These are phyloP conservation scores for Phialemoniopsis sp. DNA, from an alignment of 2,329 filamentous ascomycete genomes.

Conservation along the genomic window DNA sequence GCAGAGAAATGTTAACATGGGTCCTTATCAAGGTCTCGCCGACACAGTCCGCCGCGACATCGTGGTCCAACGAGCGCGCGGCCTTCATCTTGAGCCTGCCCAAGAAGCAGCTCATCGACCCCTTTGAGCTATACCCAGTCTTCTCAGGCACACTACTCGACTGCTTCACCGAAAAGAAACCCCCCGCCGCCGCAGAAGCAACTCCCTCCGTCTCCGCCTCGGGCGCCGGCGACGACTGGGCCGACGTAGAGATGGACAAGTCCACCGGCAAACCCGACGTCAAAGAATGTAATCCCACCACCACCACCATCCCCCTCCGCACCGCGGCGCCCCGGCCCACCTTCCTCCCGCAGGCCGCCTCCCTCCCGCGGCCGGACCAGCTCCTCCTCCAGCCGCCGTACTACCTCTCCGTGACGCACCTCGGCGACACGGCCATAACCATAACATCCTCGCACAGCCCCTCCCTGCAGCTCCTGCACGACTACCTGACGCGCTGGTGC, in stretches of 20 bases:
- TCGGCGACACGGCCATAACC: conserved; percentile 24
- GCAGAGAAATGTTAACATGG: no score
- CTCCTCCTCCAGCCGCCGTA: conserved; percentile 43
- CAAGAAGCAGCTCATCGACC: conserved; percentile 19
- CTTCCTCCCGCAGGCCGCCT: conserved; percentile 33
- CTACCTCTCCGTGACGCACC: conserved; percentile 32
- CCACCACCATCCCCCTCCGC: not conserved
- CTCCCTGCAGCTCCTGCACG: conserved; percentile 36
- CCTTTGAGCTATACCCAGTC: conserved; percentile 25
- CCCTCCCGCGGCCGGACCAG: conserved; percentile 41
- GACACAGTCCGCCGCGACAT: conserved; percentile 21
- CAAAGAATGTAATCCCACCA: conserved; percentile 4
- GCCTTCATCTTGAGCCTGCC: conserved; percentile 35
- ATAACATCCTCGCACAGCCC: conserved; percentile 43
- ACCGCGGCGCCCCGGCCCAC: conserved; percentile 10
- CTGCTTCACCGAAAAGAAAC: conserved; percentile 22
- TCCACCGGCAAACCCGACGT: conserved; percentile 28
- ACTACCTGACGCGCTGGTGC: conserved; percentile 44
- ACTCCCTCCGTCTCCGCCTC: conserved; percentile 3
- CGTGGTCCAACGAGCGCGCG: conserved; percentile 28
- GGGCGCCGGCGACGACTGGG: conserved; percentile 34
- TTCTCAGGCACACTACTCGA: conserved; percentile 28
- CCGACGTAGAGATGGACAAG: conserved; percentile 30
- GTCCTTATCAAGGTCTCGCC: conserved; percentile 16
- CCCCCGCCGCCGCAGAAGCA: not conserved